These are phyloP conservation scores for Annulohypoxylon nitens DNA, from an alignment of 495 filamentous ascomycete species.

Conservation along the genomic window DNA sequence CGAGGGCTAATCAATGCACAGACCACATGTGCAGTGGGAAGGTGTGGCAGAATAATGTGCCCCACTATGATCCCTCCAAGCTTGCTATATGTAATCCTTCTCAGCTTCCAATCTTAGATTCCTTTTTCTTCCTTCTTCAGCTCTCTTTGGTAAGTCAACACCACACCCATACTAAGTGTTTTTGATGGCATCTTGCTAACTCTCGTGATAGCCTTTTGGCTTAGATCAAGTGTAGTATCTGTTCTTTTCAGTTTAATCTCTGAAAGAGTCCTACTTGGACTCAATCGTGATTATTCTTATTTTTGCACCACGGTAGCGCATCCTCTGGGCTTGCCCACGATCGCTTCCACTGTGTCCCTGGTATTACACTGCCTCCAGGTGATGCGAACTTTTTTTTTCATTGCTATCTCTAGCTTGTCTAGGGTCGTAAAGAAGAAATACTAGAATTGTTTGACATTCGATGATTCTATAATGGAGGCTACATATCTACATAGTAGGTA, in stretches of 20 bases:
- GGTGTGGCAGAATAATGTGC: constrained; percentile 20
- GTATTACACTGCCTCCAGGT: constrained; percentile 51
- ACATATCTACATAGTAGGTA: too few relatives aligned
- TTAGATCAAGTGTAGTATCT: constrained; percentile 99
- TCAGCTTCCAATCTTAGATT: neutral
- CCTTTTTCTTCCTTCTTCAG: constrained; percentile 44
- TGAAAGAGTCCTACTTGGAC: constrained; percentile 59
- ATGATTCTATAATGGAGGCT: neutral
- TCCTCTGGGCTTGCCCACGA: constrained; percentile 82
- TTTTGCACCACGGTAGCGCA: constrained; percentile 65
- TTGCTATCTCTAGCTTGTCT: constrained; percentile 39
- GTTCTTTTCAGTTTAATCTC: constrained; percentile 98
- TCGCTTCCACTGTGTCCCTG: constrained; percentile 50
- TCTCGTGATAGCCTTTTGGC: constrained; percentile 69
- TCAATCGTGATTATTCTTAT: constrained; percentile 74
- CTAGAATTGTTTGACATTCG: neutral
- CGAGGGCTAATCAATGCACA: neutral
- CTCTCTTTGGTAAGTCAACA: constrained; percentile 47
- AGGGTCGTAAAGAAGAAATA: constrained; percentile 41
- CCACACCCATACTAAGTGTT: neutral
- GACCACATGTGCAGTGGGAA: constrained; percentile 1
- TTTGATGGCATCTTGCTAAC: constrained; percentile 12
- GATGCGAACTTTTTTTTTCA: constrained; percentile 47
- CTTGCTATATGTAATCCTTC: constrained; percentile 12
- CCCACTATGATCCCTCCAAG: constrained; percentile 9